Evolutionary conservation across 1,284 basidiomycete genomes (phyloP), one percentile per base, ranked within the genome.

Genomic region (Exobasidium rhododendri): DNA sequence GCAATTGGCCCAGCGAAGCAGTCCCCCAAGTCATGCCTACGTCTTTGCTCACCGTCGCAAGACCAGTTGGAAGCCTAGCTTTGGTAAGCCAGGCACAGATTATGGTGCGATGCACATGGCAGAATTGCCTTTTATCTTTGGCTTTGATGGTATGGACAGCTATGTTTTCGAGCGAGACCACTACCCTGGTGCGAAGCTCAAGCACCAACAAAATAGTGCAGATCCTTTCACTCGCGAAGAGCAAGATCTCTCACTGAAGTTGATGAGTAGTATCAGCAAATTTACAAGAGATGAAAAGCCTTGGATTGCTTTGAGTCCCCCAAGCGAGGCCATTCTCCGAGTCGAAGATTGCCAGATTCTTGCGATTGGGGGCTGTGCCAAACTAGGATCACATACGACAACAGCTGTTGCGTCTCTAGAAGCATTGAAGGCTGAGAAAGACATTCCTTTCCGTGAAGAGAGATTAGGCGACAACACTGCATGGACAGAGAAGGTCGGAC

Each of bases 81-180:
- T 17, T 40, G 35, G 10, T 40, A 68, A 66, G 29, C 60, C 69
- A 56, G 50, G 50, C 4, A 57, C 60, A n/a, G 59, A 64, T 24
- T 62, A 65, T 64, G 70, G 62, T 10, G 59, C 58, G 0, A 66
- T 66, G 45, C 70, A 72, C 32, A 63, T 69, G 47, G 50, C 65
- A 30, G 70, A 72, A 17, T 58, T 72, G 17, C 56, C 63, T 4
- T 67, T 66, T 40, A 61, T 72, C 1, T 72, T 72, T 53, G 70
- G 69, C 1, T 26, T 63, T n/a, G 58, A 30, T 6, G 69, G 14
- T 44, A 56, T 2, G 1, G 30, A n/a, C 52, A 61, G 2, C 49
- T 20, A 10, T 59, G 67, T 30, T 46, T 55, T 13, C 64, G 50
- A 20, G 3, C 20, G 52, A 22, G 24, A 55, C 4, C 2, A 35